A percentile compares a stretch with the other conserved stretches of the same genome.
Evolutionary conservation across 352 stramenopile genomes (phyloP).

Genomic region (Globisporangium acanthophoron): DNA sequence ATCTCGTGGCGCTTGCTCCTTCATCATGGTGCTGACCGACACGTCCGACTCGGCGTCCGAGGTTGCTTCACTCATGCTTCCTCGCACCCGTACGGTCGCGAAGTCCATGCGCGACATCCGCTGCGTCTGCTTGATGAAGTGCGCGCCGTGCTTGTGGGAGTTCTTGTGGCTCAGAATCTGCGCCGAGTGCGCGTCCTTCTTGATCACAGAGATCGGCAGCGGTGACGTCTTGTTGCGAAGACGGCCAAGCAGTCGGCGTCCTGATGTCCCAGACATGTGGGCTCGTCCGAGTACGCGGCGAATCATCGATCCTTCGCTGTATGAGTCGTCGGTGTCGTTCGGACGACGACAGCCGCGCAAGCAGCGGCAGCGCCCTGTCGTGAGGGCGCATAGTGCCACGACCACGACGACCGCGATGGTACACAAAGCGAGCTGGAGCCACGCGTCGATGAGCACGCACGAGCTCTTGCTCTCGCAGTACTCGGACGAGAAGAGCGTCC

Average conservation of each 20-base stretch:
- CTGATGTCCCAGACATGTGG: conserved; percentile 8
- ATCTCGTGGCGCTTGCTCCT: conserved; percentile 1
- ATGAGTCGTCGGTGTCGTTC: not conserved
- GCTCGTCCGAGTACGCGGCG: conserved; percentile 10
- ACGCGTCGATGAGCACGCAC: conserved; percentile 64
- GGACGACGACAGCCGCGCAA: conserved; percentile 2
- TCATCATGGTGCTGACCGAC: not conserved
- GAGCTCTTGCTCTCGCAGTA: conserved; percentile 44
- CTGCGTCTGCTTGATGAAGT: conserved; percentile 68
- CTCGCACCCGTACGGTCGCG: conserved; percentile 9
- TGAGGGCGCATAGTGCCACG: conserved; percentile 10
- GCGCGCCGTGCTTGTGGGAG: conserved; percentile 51
- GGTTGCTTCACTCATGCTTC: not conserved
- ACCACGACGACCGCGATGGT: conserved; percentile 26
- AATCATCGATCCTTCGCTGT: conserved; percentile 15
- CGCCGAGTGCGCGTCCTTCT: conserved; percentile 52
- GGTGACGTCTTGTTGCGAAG: conserved; percentile 30
- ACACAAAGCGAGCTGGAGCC: conserved; percentile 43
- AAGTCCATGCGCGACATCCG: conserved; percentile 47
- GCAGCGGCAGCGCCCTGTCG: conserved; percentile 20
- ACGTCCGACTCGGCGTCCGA: not conserved
- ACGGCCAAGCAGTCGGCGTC: conserved; percentile 7
- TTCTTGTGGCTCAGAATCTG: conserved; percentile 76
- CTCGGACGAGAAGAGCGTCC: conserved; percentile 38
- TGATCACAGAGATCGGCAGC: conserved; percentile 60